Conservation (phyloP, 2,329 filamentous ascomycete genomes). For the Phialocephala sp. region DNA sequence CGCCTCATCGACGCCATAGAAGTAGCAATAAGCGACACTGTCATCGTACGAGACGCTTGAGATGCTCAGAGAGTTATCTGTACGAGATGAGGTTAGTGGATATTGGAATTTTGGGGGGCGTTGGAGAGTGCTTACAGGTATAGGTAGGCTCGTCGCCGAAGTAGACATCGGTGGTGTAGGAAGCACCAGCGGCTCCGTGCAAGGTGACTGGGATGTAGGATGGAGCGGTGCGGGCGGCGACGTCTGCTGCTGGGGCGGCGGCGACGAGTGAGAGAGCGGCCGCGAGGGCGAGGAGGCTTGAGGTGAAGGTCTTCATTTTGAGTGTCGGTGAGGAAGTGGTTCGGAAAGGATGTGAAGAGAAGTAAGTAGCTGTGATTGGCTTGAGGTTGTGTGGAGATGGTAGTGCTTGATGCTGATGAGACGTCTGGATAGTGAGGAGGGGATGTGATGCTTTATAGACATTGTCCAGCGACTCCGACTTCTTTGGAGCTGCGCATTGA, state of each 20-base stretch:
- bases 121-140: background rate
- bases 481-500: background rate
- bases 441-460: conserved; percentile 1
- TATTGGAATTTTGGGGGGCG: too few relatives aligned
- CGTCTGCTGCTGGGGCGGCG: background rate
- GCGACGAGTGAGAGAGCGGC: conserved; percentile 5
- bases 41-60: conserved; percentile 8
- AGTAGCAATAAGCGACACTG: background rate
- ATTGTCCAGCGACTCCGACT: background rate
- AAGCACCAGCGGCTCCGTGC: conserved; percentile 2
- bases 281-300: conserved; percentile 3
- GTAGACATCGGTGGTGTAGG: conserved; percentile 9
- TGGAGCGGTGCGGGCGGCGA: background rate
- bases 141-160: background rate
- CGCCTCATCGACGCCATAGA: conserved; percentile 8
- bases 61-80: conserved; percentile 10
- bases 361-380: background rate
- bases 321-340: background rate
- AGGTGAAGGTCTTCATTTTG: conserved; percentile 8
- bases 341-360: background rate
- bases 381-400: background rate
- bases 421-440: background rate
- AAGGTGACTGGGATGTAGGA: background rate
- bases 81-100: background rate
- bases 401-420: conserved; percentile 9